phyloP scores from a whole-genome alignment of 495 filamentous ascomycete genomes.

The Astrothelium subdiscretum region DNA sequence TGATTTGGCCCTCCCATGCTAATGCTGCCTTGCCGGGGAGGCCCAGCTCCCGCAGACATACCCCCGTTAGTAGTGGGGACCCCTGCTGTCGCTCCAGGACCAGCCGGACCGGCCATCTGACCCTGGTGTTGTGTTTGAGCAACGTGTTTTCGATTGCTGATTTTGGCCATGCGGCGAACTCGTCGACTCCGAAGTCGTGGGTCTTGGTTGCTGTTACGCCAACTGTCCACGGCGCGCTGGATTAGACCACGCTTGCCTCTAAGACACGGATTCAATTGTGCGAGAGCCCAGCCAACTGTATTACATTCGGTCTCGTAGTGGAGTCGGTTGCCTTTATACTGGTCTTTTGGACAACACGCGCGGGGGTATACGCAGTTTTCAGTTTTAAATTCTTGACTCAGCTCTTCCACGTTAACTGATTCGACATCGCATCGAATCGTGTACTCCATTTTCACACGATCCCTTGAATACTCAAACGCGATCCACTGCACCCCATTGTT shows the following conservation, averaged over 20 bases:
- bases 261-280: conserved; percentile 80
- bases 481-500: conserved; percentile 98
- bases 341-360: conserved; percentile 88
- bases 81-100: conserved; percentile 25
- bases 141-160: conserved; percentile 53
- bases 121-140: conserved; percentile 33
- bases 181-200: conserved; percentile 77
- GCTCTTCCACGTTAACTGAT: conserved; percentile 80
- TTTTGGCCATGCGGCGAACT: conserved; percentile 90
- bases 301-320: conserved; percentile 98
- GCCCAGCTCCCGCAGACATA: conserved; percentile 15
- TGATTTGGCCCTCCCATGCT: conserved; percentile 51
- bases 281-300: conserved; percentile 91
- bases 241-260: conserved; percentile 91
- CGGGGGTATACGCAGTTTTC: conserved; percentile 97
- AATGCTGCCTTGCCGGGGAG: conserved; percentile 27
- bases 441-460: conserved; percentile 98
- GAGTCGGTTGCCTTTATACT: conserved; percentile 88
- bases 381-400: conserved; percentile 81
- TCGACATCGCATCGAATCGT: conserved; percentile 97
- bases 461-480: conserved; percentile 93
- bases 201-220: conserved; percentile 98
- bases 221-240: conserved; percentile 93
- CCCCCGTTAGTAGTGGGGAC: conserved; percentile 5
- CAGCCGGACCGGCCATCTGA: conserved; percentile 41